Evolutionary conservation across 257 asterid genomes (phyloP).

Genomic region (Datura wrightii): DNA sequence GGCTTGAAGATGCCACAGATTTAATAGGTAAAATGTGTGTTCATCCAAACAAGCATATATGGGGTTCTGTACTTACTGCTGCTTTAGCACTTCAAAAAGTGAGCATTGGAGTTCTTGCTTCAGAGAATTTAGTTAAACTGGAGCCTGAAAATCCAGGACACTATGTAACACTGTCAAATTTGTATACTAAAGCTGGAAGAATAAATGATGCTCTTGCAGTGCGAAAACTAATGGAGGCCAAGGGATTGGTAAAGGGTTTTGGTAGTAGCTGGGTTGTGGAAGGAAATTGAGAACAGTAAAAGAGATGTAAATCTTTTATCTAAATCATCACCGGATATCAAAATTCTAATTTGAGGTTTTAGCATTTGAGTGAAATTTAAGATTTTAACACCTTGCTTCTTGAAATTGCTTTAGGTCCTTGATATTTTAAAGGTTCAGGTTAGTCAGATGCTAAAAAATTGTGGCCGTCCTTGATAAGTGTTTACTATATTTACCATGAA

Average conservation of each 20-base stretch:
- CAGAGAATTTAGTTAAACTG: conserved; percentile 42
- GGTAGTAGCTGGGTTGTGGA: conserved; percentile 45
- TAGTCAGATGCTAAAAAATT: not conserved
- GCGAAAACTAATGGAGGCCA: conserved; percentile 46
- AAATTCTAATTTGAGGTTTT: not conserved
- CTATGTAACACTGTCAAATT: conserved; percentile 51
- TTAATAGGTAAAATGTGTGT: conserved; percentile 41
- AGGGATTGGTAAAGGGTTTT: conserved; percentile 46
- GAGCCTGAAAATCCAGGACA: conserved; percentile 57
- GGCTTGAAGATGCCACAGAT: conserved; percentile 49
- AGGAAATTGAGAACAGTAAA: conserved; percentile 34
- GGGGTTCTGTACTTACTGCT: conserved; percentile 54
- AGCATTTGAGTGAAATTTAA: not conserved
- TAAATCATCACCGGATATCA: not conserved
- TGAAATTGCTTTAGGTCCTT: not conserved
- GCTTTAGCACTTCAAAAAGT: conserved; percentile 36
- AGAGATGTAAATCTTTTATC: not conserved
- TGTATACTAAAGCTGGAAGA: conserved; percentile 51
- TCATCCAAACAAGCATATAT: conserved; percentile 43
- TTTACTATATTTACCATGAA: not conserved
- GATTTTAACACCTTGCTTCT: not conserved
- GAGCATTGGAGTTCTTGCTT: conserved; percentile 40
- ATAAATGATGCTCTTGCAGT: conserved; percentile 40
- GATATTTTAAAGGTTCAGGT: not conserved
- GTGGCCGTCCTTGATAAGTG: not conserved